These are phyloP conservation scores for Pseudocercospora musae DNA, from an alignment of 2,329 filamentous ascomycete species.

Conservation along the genomic window DNA sequence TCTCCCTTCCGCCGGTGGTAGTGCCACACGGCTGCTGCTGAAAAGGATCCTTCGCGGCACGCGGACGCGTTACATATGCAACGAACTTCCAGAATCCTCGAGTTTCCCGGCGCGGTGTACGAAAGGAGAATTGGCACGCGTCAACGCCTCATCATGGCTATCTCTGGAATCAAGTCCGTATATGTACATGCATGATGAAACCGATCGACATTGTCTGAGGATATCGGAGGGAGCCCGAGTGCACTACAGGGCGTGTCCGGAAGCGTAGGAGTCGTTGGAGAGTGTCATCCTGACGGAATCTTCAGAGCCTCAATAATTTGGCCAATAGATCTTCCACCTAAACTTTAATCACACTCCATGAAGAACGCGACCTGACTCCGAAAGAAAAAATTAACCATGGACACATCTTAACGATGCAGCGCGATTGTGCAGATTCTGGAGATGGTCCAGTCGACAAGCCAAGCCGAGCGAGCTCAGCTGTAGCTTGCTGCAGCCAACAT, in stretches of 20 bases:
- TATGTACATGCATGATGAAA: neutral
- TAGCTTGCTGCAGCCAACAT: neutral
- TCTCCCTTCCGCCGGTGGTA: neutral
- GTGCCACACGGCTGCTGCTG: neutral
- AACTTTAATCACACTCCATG: neutral
- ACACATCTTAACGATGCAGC: neutral
- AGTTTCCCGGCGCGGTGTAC: neutral
- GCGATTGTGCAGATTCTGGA: neutral
- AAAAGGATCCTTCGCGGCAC: neutral
- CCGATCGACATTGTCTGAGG: neutral
- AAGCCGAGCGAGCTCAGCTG: constrained; percentile 1
- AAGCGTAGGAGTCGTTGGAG: too few species aligned
- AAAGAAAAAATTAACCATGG: neutral
- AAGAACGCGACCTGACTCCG: neutral
- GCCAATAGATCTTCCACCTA: neutral
- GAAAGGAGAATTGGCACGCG: neutral
- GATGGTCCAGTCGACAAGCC: neutral
- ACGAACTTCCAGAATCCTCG: neutral
- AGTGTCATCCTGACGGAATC: neutral
- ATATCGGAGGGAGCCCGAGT: too few species aligned
- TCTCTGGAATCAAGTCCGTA: too few species aligned
- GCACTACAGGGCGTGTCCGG: too few species aligned
- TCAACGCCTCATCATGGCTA: neutral
- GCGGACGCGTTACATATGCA: neutral
- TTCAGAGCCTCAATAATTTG: neutral